phyloP scores from a whole-genome alignment of 306 rosid species.

The Medicago lupulina region DNA sequence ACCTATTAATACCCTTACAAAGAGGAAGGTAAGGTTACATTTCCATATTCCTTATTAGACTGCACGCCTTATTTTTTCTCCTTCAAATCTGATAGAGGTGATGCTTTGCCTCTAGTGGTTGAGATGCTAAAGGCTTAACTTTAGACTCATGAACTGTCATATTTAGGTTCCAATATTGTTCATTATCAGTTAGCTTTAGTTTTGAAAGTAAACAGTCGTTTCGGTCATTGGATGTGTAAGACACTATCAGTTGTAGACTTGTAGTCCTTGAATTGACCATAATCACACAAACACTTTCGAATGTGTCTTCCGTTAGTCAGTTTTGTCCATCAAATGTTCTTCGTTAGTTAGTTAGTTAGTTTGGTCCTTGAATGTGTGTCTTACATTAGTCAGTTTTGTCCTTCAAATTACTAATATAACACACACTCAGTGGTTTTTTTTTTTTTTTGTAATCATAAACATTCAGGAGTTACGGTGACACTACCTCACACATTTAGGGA shows the following conservation, averaged over 20 bases:
- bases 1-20: slow-evolving; percentile 97
- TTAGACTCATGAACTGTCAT: neutral
- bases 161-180: slow-evolving; percentile 18
- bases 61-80: neutral
- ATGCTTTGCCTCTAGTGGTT: slow-evolving; percentile 9
- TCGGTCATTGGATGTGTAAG: neutral
- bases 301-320: neutral
- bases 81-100: neutral
- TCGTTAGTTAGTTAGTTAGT: neutral
- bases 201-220: neutral
- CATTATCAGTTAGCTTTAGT: neutral
- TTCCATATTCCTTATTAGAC: slow-evolving; percentile 26
- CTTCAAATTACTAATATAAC: neutral
- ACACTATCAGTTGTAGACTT: neutral
- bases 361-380: neutral
- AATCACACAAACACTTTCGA: neutral
- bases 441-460: neutral
- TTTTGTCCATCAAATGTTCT: too few relatives aligned
- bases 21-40: slow-evolving; percentile 80
- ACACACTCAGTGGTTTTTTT: neutral
- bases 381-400: neutral
- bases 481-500: neutral
- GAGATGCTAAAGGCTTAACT: slow-evolving; percentile 19
- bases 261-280: neutral
- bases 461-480: neutral